These are phyloP conservation scores for Rhizophagus clarus DNA, from an alignment of 192 early-diverging fungal genomes.

Conservation along the genomic window DNA sequence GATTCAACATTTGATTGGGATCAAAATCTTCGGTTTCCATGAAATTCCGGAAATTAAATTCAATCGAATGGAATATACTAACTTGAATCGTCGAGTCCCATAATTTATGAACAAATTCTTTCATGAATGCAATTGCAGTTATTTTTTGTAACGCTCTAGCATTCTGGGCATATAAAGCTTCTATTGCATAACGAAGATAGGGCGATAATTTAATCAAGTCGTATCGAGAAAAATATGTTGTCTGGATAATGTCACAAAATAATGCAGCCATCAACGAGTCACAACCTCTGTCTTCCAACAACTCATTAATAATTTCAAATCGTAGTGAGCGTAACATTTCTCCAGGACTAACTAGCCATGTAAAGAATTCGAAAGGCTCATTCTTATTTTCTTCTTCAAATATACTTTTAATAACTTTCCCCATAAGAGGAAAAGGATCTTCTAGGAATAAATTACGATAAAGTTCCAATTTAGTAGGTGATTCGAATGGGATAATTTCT, in stretches of 20 bases:
- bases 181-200: not conserved
- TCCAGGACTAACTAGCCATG: not conserved
- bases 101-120: constrained; percentile 27
- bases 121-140: constrained; percentile 25
- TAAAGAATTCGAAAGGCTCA: not conserved
- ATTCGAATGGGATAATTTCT: constrained; percentile 24
- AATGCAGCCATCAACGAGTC: constrained; percentile 25
- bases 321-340: not conserved
- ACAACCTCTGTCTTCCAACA: not conserved
- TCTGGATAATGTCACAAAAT: constrained; percentile 33
- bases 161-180: not conserved
- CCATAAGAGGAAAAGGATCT: constrained; percentile 31
- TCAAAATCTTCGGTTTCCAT: constrained; percentile 24
- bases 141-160: constrained; percentile 13
- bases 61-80: not conserved
- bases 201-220: not conserved
- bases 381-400: constrained; percentile 17
- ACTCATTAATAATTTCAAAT: constrained; percentile 23
- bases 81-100: not conserved
- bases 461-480: constrained; percentile 1
- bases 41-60: constrained; percentile 16
- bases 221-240: constrained; percentile 3
- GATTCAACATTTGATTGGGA: not conserved
- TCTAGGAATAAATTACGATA: constrained; percentile 18
- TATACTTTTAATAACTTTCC: constrained; percentile 9